These are phyloP conservation scores for Clitoria ternatea DNA, from an alignment of 306 rosid species.

Conservation along the genomic window DNA sequence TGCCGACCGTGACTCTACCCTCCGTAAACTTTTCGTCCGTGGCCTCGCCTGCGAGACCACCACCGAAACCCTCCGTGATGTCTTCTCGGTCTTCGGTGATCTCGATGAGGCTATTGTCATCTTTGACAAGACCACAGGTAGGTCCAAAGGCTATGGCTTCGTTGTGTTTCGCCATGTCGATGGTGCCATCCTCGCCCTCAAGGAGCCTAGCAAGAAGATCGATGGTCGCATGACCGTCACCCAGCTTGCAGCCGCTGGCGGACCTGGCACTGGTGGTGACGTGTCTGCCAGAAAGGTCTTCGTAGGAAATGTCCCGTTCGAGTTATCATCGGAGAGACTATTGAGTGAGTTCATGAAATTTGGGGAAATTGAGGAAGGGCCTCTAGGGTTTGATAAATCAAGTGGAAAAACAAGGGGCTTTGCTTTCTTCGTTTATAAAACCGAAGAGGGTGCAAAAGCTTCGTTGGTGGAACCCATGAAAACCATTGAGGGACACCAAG, in stretches of 20 bases:
- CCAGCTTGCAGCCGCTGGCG: constrained; percentile 75
- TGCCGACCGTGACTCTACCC: constrained; percentile 66
- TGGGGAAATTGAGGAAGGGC: constrained; percentile 95
- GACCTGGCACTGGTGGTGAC: constrained; percentile 20
- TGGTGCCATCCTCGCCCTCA: constrained; percentile 73
- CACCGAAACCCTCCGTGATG: constrained; percentile 70
- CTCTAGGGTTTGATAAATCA: constrained; percentile 83
- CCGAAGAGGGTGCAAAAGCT: constrained; percentile 71
- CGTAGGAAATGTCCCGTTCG: constrained; percentile 84
- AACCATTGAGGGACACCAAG: constrained; percentile 69
- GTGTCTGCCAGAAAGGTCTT: constrained; percentile 54
- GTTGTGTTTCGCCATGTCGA: constrained; percentile 77
- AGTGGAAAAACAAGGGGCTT: constrained; percentile 80
- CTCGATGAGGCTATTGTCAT: constrained; percentile 87
- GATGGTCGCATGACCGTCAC: constrained; percentile 90
- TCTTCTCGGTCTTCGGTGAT: constrained; percentile 70
- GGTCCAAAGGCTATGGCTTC: constrained; percentile 83
- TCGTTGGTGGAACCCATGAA: constrained; percentile 66
- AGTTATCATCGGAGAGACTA: constrained; percentile 64
- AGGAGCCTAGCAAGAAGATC: constrained; percentile 86
- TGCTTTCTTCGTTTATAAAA: constrained; percentile 78
- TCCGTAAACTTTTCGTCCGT: constrained; percentile 82
- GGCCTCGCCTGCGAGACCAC: constrained; percentile 90
- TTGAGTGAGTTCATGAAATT: constrained; percentile 51
- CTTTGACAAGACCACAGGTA: constrained; percentile 65